Percentiles rank a stretch among this genome's conserved stretches.
phyloP scores from a whole-genome alignment of 768 basidiomycete genomes.

The Phlegmacium glaucopus region DNA sequence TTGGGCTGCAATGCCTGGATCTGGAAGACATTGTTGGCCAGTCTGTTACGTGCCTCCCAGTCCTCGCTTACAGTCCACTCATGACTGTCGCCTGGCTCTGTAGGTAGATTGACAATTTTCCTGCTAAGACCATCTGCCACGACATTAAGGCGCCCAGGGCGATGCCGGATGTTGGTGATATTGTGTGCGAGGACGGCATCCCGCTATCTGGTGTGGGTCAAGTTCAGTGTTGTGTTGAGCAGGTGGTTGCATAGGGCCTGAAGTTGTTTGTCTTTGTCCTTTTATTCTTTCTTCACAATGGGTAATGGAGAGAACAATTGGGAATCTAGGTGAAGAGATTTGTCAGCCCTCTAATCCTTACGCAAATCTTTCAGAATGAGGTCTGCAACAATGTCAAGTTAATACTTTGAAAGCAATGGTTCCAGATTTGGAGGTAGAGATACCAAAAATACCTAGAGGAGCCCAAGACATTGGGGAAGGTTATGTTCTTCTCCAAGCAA shows the following conservation, averaged over 20 bases:
- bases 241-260: conserved; percentile 30
- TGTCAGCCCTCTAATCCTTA: too few species aligned
- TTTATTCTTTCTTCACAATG: too few species aligned
- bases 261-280: too few species aligned
- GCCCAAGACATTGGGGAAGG: neutral
- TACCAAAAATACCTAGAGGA: too few species aligned
- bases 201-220: conserved; percentile 30
- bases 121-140: conserved; percentile 29
- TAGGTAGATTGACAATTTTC: conserved; percentile 12
- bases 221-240: too few species aligned
- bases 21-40: conserved; percentile 16
- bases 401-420: too few species aligned
- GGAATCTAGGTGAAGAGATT: too few species aligned
- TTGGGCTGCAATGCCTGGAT: neutral
- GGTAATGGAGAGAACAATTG: too few species aligned
- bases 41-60: conserved; percentile 15
- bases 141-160: conserved; percentile 10
- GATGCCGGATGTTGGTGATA: conserved; percentile 20
- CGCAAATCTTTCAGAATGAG: too few species aligned
- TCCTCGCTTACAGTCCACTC: conserved; percentile 29
- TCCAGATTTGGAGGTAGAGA: too few species aligned
- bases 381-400: too few species aligned
- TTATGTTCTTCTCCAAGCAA: neutral
- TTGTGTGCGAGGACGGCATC: conserved; percentile 27
- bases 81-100: conserved; percentile 20